A percentile compares a stretch with the other conserved stretches of the same genome.
Conservation (phyloP, 2,329 filamentous ascomycete species). For the Alternaria atra region DNA sequence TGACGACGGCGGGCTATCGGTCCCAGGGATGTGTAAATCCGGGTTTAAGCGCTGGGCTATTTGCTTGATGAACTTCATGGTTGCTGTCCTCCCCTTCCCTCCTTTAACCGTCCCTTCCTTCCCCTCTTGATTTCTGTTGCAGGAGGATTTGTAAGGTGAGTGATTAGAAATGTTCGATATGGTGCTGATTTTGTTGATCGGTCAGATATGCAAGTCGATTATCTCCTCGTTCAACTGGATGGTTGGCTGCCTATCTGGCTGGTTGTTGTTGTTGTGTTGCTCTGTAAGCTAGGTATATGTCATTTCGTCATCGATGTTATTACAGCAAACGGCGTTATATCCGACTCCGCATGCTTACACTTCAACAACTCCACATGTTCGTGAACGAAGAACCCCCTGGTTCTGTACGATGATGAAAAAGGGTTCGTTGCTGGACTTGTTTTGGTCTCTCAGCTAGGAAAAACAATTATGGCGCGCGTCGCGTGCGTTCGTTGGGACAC, state of each 20-base stretch:
- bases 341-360: neutral
- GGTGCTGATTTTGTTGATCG: neutral
- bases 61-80: constrained; percentile 17
- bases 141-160: neutral
- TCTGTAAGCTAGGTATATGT: constrained; percentile 1
- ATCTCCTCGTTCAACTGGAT: neutral
- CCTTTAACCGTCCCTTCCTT: neutral
- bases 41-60: constrained; percentile 13
- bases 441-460: constrained; percentile 2
- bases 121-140: neutral
- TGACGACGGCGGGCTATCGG: neutral
- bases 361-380: neutral
- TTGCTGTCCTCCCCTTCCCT: neutral
- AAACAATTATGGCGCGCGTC: constrained; percentile 4
- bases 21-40: constrained; percentile 10
- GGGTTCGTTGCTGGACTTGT: constrained; percentile 1
- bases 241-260: neutral
- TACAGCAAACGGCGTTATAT: neutral
- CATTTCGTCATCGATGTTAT: constrained; percentile 2
- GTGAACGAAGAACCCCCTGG: neutral
- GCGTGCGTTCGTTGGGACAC: constrained; percentile 1
- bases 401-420: neutral
- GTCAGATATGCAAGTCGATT: neutral
- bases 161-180: neutral
- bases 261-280: constrained; percentile 2